phyloP scores from a whole-genome alignment of 345 rosid genomes.

The Raphanus sativus region DNA sequence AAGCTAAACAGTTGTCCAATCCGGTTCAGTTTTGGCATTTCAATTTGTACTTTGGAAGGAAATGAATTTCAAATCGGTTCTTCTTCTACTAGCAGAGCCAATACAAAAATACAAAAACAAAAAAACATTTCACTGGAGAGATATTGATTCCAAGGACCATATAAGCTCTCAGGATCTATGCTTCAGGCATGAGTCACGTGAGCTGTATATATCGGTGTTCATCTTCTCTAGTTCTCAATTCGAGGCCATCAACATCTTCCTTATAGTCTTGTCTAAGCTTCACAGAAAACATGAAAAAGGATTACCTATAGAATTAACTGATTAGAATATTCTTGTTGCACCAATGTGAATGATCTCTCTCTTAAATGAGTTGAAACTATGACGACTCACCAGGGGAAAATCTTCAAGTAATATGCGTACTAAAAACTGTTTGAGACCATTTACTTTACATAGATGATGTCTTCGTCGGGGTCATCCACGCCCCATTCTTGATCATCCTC shows the following conservation, averaged over 20 bases:
- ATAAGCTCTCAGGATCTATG: constrained; percentile 4
- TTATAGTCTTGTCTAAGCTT: background rate
- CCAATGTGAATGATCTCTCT: background rate
- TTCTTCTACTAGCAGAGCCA: too few relatives aligned
- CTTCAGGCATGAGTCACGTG: background rate
- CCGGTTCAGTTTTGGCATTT: background rate
- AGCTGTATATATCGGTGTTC: background rate
- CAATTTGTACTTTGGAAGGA: background rate
- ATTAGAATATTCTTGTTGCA: background rate
- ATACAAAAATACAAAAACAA: background rate
- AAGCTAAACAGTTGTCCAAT: background rate
- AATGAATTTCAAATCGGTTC: background rate
- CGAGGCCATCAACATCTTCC: background rate
- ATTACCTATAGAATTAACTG: background rate
- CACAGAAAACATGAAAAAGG: constrained; percentile 8
- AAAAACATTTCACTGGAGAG: background rate
- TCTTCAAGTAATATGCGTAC: background rate
- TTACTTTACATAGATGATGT: constrained; percentile 74
- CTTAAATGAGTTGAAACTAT: background rate
- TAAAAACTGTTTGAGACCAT: constrained; percentile 7
- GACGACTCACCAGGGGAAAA: background rate
- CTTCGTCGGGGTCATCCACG: constrained; percentile 78
- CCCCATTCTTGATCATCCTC: constrained; percentile 58
- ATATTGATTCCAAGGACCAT: background rate
- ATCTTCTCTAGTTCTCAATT: constrained; percentile 3